A percentile compares a stretch with the other conserved stretches of the same genome.
phyloP scores from a whole-genome alignment of 2,329 filamentous ascomycete species.

The Exophiala mesophila region DNA sequence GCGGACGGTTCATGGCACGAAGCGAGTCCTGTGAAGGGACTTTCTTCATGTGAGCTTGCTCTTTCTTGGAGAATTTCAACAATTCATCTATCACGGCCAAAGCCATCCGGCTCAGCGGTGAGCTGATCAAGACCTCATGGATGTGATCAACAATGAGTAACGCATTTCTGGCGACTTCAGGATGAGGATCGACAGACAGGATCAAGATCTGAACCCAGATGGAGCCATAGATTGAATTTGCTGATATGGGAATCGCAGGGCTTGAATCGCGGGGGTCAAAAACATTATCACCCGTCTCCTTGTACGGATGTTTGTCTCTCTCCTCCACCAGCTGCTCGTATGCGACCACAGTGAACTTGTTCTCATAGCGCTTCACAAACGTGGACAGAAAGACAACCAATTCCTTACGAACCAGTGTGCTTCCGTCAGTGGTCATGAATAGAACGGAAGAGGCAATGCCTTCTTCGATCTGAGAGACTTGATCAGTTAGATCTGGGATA shows the following conservation, averaged over 20 bases:
- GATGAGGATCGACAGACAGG: conserved; percentile 88
- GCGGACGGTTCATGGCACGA: conserved; percentile 25
- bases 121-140: conserved; percentile 70
- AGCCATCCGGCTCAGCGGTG: conserved; percentile 65
- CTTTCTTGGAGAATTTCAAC: conserved; percentile 27
- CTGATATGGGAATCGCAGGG: conserved; percentile 57
- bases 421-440: conserved; percentile 89
- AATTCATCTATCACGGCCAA: conserved; percentile 72
- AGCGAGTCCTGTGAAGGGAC: conserved; percentile 23
- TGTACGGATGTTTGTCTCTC: conserved; percentile 58
- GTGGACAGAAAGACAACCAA: conserved; percentile 88
- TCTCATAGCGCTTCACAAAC: conserved; percentile 84
- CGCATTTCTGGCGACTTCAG: conserved; percentile 83
- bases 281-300: conserved; percentile 30
- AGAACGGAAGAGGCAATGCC: conserved; percentile 82
- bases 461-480: conserved; percentile 87
- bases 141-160: conserved; percentile 81
- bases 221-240: conserved; percentile 86
- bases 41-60: conserved; percentile 21
- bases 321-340: conserved; percentile 89
- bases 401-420: conserved; percentile 89
- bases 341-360: conserved; percentile 84
- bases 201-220: conserved; percentile 93
- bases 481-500: conserved; percentile 85
- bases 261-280: conserved; percentile 22